Evolutionary conservation across 208 protist genomes (phyloP).

Genomic region (Leptomonas pyrrhocoris): DNA sequence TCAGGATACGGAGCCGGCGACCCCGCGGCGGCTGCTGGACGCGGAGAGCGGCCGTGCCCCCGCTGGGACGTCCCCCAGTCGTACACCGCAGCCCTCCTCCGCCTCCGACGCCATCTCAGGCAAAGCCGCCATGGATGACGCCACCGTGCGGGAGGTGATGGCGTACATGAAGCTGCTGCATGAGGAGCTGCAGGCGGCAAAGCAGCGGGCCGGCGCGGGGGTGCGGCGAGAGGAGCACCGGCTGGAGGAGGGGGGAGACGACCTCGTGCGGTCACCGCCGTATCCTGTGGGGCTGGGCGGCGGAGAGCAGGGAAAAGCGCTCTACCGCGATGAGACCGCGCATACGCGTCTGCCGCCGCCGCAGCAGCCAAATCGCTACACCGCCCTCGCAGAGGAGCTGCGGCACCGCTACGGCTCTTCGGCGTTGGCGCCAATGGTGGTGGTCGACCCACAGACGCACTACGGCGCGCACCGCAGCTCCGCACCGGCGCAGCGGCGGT

Average conservation of each 20-base stretch:
- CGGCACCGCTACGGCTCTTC: conserved; percentile 24
- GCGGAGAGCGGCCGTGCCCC: background rate
- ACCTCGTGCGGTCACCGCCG: conserved; percentile 10
- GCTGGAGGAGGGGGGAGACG: background rate
- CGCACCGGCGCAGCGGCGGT: conserved; percentile 15
- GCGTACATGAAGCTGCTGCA: conserved; percentile 69
- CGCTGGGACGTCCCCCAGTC: background rate
- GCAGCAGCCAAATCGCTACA: conserved; percentile 9
- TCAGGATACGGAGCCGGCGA: background rate
- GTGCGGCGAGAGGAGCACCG: background rate
- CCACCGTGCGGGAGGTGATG: conserved; percentile 49
- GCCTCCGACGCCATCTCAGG: conserved; percentile 2
- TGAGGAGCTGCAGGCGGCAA: conserved; percentile 51
- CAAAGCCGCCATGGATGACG: conserved; percentile 29
- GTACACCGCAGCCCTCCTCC: conserved; percentile 7
- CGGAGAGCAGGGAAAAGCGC: background rate
- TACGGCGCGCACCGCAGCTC: background rate
- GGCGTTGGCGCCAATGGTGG: conserved; percentile 20
- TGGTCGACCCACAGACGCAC: conserved; percentile 29
- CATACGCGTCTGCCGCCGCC: background rate
- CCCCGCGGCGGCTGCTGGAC: conserved; percentile 2
- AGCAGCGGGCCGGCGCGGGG: conserved; percentile 4
- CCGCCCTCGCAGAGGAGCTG: conserved; percentile 25
- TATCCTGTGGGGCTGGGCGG: background rate
- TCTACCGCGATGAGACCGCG: background rate